Percentiles rank a stretch among this genome's conserved stretches.
Conservation (phyloP, 257 asterid genomes). For the Cordia subcordata region DNA sequence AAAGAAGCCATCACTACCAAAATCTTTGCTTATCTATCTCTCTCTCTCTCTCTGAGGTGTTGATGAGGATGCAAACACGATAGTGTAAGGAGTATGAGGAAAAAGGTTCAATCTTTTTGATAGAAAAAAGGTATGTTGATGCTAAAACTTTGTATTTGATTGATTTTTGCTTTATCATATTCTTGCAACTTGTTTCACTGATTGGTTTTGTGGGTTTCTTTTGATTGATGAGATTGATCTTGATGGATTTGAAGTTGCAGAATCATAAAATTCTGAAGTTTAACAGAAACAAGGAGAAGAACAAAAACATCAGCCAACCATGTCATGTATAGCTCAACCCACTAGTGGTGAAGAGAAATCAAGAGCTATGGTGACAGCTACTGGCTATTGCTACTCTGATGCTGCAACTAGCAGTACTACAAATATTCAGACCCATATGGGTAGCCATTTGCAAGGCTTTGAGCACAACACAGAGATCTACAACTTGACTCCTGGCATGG, state of each 20-base stretch:
- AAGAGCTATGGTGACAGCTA: conserved; percentile 29
- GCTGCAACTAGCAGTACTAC: conserved; percentile 21
- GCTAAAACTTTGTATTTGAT: conserved; percentile 14
- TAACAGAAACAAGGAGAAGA: conserved; percentile 9
- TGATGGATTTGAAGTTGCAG: not conserved
- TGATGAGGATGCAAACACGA: conserved; percentile 18
- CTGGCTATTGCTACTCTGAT: conserved; percentile 41
- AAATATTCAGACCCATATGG: conserved; percentile 26
- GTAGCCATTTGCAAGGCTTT: conserved; percentile 32
- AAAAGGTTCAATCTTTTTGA: conserved; percentile 32
- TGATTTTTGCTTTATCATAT: conserved; percentile 14
- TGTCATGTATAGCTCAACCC: conserved; percentile 37
- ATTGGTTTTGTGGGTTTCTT: conserved; percentile 6
- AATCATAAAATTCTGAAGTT: conserved; percentile 2
- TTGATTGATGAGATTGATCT: conserved; percentile 14
- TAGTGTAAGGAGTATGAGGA: not conserved
- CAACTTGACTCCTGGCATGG: conserved; percentile 47
- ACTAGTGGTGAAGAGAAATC: conserved; percentile 26
- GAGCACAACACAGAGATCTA: conserved; percentile 53
- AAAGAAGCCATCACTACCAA: too few species aligned
- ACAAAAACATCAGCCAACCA: conserved; percentile 2
- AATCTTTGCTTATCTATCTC: not conserved
- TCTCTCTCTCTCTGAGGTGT: conserved; percentile 3
- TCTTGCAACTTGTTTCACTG: conserved; percentile 4
- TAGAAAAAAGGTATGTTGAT: conserved; percentile 14